Evolutionary conservation across 192 early-diverging fungal species (phyloP).

Genomic region (Linnemannia exigua): DNA sequence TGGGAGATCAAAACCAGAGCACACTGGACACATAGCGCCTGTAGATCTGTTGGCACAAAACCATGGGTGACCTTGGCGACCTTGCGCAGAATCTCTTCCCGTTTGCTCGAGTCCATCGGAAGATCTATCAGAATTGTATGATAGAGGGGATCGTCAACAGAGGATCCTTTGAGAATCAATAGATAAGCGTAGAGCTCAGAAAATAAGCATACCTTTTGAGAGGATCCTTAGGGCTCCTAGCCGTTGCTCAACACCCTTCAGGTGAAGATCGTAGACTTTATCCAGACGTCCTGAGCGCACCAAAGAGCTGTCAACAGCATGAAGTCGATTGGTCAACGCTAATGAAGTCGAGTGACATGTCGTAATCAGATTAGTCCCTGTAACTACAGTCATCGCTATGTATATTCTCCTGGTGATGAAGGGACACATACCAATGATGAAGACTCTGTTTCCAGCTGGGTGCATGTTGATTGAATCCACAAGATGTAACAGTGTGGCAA

Average conservation of each 20-base stretch:
- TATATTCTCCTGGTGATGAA: background rate
- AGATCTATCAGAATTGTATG: constrained; percentile 48
- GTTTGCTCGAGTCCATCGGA: constrained; percentile 55
- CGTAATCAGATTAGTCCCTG: background rate
- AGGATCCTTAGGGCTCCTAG: constrained; percentile 57
- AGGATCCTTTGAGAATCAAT: background rate
- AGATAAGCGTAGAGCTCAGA: background rate
- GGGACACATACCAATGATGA: constrained; percentile 60
- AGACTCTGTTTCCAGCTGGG: constrained; percentile 32
- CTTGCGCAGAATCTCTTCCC: constrained; percentile 52
- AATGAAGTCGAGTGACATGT: background rate
- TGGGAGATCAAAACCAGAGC: constrained; percentile 59
- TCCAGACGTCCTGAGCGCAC: constrained; percentile 74
- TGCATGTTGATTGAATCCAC: constrained; percentile 60
- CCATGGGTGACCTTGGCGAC: constrained; percentile 76
- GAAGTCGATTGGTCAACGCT: constrained; percentile 67
- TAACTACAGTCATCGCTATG: background rate
- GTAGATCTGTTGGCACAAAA: constrained; percentile 86
- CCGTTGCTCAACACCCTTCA: constrained; percentile 63
- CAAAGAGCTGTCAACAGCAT: constrained; percentile 64
- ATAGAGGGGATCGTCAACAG: background rate
- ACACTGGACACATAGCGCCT: constrained; percentile 72
- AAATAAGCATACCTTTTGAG: constrained; percentile 48
- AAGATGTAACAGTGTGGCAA: constrained; percentile 52
- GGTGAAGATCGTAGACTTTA: constrained; percentile 59